Conservation (phyloP, 1,139 yeast species). For the Taphrina deformans region DNA sequence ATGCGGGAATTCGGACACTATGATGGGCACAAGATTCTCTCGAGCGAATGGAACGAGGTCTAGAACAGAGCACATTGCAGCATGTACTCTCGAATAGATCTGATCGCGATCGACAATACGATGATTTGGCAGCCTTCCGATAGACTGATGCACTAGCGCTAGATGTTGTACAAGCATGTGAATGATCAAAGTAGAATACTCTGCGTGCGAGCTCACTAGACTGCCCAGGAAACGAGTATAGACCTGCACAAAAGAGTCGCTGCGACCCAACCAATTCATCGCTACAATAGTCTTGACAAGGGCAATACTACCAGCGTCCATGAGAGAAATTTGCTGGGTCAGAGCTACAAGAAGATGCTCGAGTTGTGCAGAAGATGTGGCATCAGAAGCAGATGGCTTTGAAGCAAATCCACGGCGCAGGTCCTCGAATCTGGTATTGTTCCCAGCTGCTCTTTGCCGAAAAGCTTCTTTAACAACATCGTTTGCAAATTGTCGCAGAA, state of each 20-base stretch:
- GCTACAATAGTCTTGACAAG: slow-evolving; percentile 33
- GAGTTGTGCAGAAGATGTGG: slow-evolving; percentile 35
- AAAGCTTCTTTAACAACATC: slow-evolving; percentile 22
- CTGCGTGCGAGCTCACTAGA: slow-evolving; percentile 37
- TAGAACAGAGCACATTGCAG: slow-evolving; percentile 34
- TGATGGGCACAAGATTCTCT: slow-evolving; percentile 32
- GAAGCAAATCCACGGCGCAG: slow-evolving; percentile 34
- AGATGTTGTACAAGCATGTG: slow-evolving; percentile 36
- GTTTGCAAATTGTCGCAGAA: slow-evolving; percentile 17
- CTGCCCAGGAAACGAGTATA: slow-evolving; percentile 36
- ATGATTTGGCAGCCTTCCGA: slow-evolving; percentile 29
- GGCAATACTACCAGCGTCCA: slow-evolving; percentile 22
- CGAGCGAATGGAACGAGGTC: slow-evolving; percentile 37
- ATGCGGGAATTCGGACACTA: slow-evolving; percentile 36
- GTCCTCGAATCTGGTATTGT: slow-evolving; percentile 34
- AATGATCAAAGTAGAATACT: slow-evolving; percentile 33
- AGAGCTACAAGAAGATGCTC: slow-evolving; percentile 35
- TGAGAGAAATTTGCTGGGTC: slow-evolving; percentile 34
- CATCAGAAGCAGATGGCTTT: slow-evolving; percentile 33
- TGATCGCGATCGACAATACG: slow-evolving; percentile 12
- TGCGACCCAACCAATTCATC: slow-evolving; percentile 34
- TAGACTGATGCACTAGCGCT: slow-evolving; percentile 19
- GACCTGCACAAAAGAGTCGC: slow-evolving; percentile 32
- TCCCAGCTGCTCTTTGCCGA: slow-evolving; percentile 23
- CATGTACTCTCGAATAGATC: slow-evolving; percentile 35